Evolutionary conservation across 768 basidiomycete genomes (phyloP), one percentile per base, ranked within the genome.

Genomic region (Pholiota conissans): DNA sequence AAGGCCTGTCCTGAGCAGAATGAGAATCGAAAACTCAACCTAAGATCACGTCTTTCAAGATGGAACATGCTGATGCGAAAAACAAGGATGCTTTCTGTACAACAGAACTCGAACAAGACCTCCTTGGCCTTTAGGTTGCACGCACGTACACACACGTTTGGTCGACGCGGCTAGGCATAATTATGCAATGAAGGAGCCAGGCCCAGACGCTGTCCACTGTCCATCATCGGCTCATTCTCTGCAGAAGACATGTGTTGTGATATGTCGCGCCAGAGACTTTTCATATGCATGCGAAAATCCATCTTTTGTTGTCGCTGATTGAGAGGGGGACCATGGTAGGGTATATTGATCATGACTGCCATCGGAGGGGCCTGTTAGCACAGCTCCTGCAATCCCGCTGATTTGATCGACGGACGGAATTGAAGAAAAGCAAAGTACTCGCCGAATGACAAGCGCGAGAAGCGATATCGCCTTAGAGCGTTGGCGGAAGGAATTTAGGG

Each of bases 51-150:
- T 45, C 42, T 11, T 45, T 45, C 42, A 45, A 26, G 42, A 45
- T 45, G 42, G 42, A 45, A 45, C 42, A 45, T 24, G 42, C 49
- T 39, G 32, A 56, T 48, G 40, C 54, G 45, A 26, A 24, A 26
- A 48, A 34, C 45, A 55, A 55, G 32, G 45, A 55, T 55, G 54
- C 30, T 48, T 55, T 32, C 54, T 49, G 30, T 47, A 26, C 45
- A 27, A 26, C 32, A 26, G 16, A 35, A 27, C 53, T 24, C 48
- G n/a, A 39, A 18, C 7, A n/a, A n/a, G n/a, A n/a, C n/a, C n/a
- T n/a, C n/a, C 14, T 39, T 39, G 37, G 37, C 37, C n/a, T 18
- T 39, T 2, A 6, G 37, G n/a, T 2, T 39, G 37, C 37, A 39
- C 37, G n/a, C 8, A 39, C n/a, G n/a, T 18, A 39, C n/a, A 45